Conservation (phyloP, 257 asterid species). For the Primulina huaijiensis region DNA sequence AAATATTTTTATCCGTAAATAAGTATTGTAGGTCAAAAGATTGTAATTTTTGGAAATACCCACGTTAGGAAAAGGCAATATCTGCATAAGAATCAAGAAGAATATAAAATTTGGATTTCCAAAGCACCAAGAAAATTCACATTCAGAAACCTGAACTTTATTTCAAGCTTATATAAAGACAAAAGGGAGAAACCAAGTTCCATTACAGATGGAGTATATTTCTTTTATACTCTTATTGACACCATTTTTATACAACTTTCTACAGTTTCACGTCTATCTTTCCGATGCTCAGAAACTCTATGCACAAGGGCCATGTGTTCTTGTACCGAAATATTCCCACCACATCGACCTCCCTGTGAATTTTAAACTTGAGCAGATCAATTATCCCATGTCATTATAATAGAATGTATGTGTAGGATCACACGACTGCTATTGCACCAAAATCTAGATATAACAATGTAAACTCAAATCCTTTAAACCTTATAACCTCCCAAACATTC, state of each 20-base stretch:
- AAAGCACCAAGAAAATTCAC: neutral
- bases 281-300: constrained; percentile 72
- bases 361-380: neutral
- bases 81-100: neutral
- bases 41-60: no score
- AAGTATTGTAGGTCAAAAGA: neutral
- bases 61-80: no score
- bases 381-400: neutral
- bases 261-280: constrained; percentile 88
- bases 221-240: neutral
- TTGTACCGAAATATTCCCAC: constrained; percentile 88
- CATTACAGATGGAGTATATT: neutral
- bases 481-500: neutral
- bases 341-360: constrained; percentile 80
- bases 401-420: neutral
- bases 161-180: neutral
- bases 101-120: neutral
- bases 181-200: neutral
- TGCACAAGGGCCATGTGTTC: constrained; percentile 93
- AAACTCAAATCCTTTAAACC: neutral
- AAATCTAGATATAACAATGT: no score
- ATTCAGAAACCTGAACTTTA: neutral
- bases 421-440: neutral
- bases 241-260: constrained; percentile 13
- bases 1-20: no score